Percentiles rank a stretch among this genome's conserved stretches.
Conservation (phyloP, 2,329 filamentous ascomycete species). For the Elsinoe arachidis region DNA sequence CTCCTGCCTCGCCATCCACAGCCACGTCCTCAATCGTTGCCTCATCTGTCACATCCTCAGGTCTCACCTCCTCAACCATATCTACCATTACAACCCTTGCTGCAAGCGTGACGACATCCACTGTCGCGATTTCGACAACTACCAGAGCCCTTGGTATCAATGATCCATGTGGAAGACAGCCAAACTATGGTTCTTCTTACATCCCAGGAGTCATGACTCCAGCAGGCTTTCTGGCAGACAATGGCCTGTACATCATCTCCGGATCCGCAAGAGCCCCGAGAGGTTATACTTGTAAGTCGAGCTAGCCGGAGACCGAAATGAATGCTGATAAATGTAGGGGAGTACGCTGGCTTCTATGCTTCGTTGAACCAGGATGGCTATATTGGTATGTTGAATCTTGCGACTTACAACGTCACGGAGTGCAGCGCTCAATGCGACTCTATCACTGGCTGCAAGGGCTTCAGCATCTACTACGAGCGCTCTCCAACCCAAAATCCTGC, state of each 20-base stretch:
- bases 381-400: neutral
- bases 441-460: constrained; percentile 18
- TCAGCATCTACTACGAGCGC: constrained; percentile 25
- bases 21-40: neutral
- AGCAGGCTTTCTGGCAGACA: neutral
- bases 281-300: neutral
- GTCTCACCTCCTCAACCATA: too few relatives aligned
- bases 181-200: neutral
- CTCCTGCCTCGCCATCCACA: neutral
- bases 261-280: neutral
- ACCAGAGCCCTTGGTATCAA: neutral
- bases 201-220: neutral
- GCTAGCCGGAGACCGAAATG: too few relatives aligned
- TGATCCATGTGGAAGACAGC: constrained; percentile 1
- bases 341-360: constrained; percentile 2
- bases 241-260: neutral
- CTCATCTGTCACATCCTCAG: neutral
- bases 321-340: neutral
- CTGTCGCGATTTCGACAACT: neutral
- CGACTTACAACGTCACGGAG: constrained; percentile 18
- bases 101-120: neutral
- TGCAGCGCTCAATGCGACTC: constrained; percentile 19
- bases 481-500: constrained; percentile 27
- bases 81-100: neutral
- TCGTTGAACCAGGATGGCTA: constrained; percentile 6